These are phyloP conservation scores for Fusarium beomiforme DNA, from an alignment of 2,329 filamentous ascomycete genomes.

Conservation along the genomic window DNA sequence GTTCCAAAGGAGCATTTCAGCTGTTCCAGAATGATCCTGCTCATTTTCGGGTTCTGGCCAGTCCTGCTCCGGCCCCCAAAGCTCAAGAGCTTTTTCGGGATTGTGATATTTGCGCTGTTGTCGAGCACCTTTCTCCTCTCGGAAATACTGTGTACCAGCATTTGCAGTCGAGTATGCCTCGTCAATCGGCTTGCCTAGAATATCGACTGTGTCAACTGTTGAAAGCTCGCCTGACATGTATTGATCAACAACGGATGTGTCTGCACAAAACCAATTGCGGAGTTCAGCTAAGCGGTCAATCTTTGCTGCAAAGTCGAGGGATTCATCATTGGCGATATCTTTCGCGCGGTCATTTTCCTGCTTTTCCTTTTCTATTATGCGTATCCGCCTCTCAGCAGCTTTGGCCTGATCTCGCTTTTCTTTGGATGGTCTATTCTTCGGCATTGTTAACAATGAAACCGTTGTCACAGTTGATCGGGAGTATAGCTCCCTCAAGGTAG, in stretches of 20 bases:
- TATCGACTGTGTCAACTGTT: not conserved
- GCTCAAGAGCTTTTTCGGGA: not conserved
- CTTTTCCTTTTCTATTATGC: not conserved
- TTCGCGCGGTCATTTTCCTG: not conserved
- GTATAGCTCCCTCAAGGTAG: too few relatives aligned
- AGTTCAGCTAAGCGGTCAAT: not conserved
- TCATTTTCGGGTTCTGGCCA: not conserved
- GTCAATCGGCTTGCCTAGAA: not conserved
- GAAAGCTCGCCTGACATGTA: not conserved
- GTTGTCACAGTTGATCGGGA: not conserved
- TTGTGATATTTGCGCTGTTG: not conserved
- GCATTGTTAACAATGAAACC: not conserved
- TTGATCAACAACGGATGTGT: accelerated
- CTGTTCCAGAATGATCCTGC: accelerated
- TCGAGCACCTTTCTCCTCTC: not conserved
- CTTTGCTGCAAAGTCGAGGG: not conserved
- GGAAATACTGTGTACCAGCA: not conserved
- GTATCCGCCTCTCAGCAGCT: accelerated
- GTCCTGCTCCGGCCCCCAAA: not conserved
- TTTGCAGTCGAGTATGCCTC: not conserved
- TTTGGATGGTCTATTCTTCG: not conserved
- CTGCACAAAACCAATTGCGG: not conserved
- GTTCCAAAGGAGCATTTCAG: not conserved
- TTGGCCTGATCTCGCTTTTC: not conserved
- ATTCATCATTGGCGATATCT: not conserved